Percentiles rank a stretch among this genome's conserved stretches.
Evolutionary conservation across 139 green algal species (phyloP).

Genomic region (Gonium pectorale): DNA sequence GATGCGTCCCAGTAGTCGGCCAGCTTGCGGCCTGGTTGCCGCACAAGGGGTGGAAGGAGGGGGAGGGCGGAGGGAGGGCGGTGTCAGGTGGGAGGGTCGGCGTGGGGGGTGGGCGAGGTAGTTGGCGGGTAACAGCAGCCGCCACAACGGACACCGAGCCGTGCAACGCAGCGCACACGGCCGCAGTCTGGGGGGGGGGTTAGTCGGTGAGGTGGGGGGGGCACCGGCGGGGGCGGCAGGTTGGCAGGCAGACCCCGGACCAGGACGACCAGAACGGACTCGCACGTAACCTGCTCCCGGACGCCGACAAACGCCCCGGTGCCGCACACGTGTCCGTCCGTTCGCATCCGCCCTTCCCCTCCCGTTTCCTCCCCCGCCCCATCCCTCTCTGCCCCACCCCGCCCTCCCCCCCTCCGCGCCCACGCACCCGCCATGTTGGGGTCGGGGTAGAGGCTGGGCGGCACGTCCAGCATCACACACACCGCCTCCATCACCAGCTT

Average conservation of each 20-base stretch:
- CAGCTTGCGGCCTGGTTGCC: constrained; percentile 66
- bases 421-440: constrained; percentile 73
- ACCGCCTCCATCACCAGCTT: constrained; percentile 86
- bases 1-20: constrained; percentile 87
- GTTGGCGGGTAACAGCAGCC: too few relatives aligned
- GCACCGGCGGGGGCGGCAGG: too few relatives aligned
- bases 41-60: not conserved
- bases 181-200: too few relatives aligned
- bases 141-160: too few relatives aligned
- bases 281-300: too few relatives aligned
- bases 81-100: not conserved
- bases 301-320: too few relatives aligned
- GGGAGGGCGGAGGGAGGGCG: not conserved
- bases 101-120: not conserved
- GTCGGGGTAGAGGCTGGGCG: constrained; percentile 88
- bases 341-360: too few relatives aligned
- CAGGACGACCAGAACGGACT: too few relatives aligned
- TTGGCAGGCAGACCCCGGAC: too few relatives aligned
- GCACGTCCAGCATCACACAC: constrained; percentile 88
- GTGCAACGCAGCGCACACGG: too few relatives aligned
- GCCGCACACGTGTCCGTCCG: too few relatives aligned
- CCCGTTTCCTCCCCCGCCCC: not conserved
- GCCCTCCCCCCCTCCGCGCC: not conserved
- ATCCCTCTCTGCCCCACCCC: not conserved
- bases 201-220: too few relatives aligned